Evolutionary conservation across 148 eudicot species (phyloP), one percentile per base, ranked within the genome.

Genomic region (Camellia sinensis): DNA sequence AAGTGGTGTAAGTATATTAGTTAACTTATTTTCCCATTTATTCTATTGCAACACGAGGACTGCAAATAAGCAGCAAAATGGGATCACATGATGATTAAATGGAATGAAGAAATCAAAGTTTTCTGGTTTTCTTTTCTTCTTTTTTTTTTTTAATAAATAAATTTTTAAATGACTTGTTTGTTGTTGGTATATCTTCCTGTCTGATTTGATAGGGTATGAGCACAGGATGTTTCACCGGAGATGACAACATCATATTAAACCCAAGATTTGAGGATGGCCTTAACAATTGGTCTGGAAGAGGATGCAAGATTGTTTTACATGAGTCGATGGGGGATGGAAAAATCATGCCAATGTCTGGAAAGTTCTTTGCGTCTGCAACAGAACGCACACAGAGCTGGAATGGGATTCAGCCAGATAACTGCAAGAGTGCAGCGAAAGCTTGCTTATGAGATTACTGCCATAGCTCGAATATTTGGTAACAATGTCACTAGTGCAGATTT

Each of bases 331-430:
- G 84, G 14, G 92, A 87, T 61, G 95, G 97, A 50, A 93, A 92
- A 78, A 87, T 96, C 60, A 78, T 82, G 74, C 98, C 99, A 61
- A 77, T 68, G 79, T 88, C 95, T 21, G 99, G 99, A 56, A 92
- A 92, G 81, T 82, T 83, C 82, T 96, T 93, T 86, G 98, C 93
- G 80, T 83, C 90, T 50, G 90, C 98, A 50, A 88, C 91, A 5
- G 91, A 80, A 70, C 97, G 98, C 14, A 92, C 91, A 19, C 92
- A 91, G 79, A 88, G 46, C 62, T 96, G 98, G 98, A 92, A 92
- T 29, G 99, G 99, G 18, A 93, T 96, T 85, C 99, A 96, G 83
- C 99, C 97, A 93, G 57, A 92, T 96, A 71, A 89, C 93, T 21
- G 90, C 84, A 10, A 90, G 88, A 78, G 91, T 93, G 17, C 87